Evolutionary conservation across 2,329 filamentous ascomycete species (phyloP), one percentile per base, ranked within the genome.

Genomic region (Colletotrichum limetticola): DNA sequence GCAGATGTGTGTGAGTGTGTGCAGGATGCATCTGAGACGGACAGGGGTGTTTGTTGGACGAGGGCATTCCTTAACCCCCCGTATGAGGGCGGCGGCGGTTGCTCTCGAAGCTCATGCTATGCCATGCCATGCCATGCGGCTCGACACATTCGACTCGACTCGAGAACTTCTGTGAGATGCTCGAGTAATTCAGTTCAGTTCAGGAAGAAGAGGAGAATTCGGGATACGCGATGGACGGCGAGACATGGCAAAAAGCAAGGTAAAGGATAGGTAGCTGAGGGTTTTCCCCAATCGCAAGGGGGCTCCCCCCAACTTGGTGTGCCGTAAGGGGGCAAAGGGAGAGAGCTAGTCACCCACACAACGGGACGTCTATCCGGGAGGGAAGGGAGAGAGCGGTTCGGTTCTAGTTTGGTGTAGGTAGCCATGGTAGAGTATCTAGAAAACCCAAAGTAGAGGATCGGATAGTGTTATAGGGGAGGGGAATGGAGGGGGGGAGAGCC

Each of bases 21-120:
- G 68, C 59, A 68, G 58, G 71, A 49, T 66, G 64, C 60, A 62
- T 70, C 65, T 70, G 59, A 56, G 70, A 42, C 70, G n/a, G 66
- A 65, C 70, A 72, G 70, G 70, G 70, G 69, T 59, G n/a, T 42
- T 24, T 11, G 26, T 28, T 24, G 37, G 66, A 70, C 59, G 28
- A 52, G 19, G 26, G 19, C 70, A 72, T 72, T 72, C 70, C 66
- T 49, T 24, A 42, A 37, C 35, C 35, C 35, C 35, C 35, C 28
- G 4, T 46, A 62, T n/a, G 57, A 68, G 24, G 66, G 28, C 32
- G 16, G 30, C 24, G 58, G 7, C n/a, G 16, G 19, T 63, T 63
- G 66, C 59, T 35, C 30, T 35, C 37, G 58, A 42, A 14, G 35
- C 30, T 30, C 30, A 30, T 30, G 16, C 37, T 16, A 19, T 46